A percentile compares a stretch with the other conserved stretches of the same genome.
These are phyloP conservation scores for Oryza punctata DNA, from an alignment of 176 grass and related monocot species.

Conservation along the genomic window DNA sequence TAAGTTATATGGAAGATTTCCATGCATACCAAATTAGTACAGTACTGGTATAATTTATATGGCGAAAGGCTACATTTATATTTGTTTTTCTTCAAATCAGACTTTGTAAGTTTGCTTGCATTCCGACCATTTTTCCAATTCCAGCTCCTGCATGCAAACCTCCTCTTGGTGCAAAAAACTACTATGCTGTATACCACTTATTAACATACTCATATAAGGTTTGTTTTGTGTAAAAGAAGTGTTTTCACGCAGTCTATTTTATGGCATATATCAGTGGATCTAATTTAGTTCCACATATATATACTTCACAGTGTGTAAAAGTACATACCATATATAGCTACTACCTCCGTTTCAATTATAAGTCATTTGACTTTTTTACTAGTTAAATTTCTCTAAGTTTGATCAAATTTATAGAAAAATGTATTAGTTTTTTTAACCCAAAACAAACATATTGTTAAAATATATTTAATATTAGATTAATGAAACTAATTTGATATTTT, in stretches of 20 bases:
- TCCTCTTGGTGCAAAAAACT: too few relatives aligned
- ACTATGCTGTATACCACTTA: neutral
- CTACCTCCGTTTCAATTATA: too few relatives aligned
- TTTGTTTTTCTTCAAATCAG: neutral
- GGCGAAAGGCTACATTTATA: neutral
- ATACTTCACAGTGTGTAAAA: neutral
- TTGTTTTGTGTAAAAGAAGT: neutral
- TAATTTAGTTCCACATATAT: conserved; percentile 16
- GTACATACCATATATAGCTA: neutral
- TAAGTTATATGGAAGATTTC: neutral
- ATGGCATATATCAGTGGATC: neutral
- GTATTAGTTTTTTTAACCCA: too few relatives aligned
- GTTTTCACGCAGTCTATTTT: neutral
- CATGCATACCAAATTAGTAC: neutral
- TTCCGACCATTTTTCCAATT: neutral
- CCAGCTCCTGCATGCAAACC: neutral
- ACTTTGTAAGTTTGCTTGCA: neutral
- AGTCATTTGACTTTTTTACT: too few relatives aligned
- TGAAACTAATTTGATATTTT: too few relatives aligned
- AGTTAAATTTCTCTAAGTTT: too few relatives aligned
- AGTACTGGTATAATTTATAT: neutral
- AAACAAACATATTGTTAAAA: too few relatives aligned
- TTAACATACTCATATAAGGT: neutral
- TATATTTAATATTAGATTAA: too few relatives aligned
- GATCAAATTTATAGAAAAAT: too few relatives aligned